Percentiles rank a stretch among this genome's conserved stretches.
These are phyloP conservation scores for Marasmius sp. DNA, from an alignment of 1,284 basidiomycete species.

Conservation along the genomic window DNA sequence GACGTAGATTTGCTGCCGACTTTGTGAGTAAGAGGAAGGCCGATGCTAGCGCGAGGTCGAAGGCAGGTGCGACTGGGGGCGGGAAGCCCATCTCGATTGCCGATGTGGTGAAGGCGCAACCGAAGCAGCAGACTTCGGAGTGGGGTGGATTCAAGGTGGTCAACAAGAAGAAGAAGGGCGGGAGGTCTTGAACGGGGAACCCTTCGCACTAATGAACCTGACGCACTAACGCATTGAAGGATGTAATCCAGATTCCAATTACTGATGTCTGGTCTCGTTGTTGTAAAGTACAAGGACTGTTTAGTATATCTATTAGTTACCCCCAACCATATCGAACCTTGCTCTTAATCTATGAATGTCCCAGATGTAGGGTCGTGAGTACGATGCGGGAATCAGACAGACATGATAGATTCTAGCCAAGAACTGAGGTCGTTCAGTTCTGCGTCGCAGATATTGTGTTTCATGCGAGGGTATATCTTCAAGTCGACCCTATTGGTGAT, in stretches of 20 bases:
- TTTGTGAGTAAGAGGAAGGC: constrained; percentile 86
- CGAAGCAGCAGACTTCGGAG: constrained; percentile 71
- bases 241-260: not conserved
- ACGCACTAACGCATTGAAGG: not conserved
- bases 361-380: too few species aligned
- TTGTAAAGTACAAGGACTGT: not conserved
- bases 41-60: constrained; percentile 59
- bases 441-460: constrained; percentile 34
- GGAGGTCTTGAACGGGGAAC: constrained; percentile 24
- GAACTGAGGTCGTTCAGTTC: constrained; percentile 34
- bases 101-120: constrained; percentile 86
- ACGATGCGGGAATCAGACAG: not conserved
- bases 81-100: constrained; percentile 72
- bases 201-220: too few species aligned
- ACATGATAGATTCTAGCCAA: constrained; percentile 8
- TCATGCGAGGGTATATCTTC: constrained; percentile 32
- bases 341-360: not conserved
- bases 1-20: constrained; percentile 90
- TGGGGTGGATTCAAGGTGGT: constrained; percentile 89
- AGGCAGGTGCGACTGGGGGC: constrained; percentile 38
- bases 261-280: not conserved
- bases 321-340: not conserved
- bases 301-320: not conserved
- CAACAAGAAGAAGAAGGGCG: constrained; percentile 91
- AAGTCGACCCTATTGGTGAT: constrained; percentile 27